These are phyloP conservation scores for Erodium chrysanthum DNA, from an alignment of 441 rosid genomes.

Conservation along the genomic window DNA sequence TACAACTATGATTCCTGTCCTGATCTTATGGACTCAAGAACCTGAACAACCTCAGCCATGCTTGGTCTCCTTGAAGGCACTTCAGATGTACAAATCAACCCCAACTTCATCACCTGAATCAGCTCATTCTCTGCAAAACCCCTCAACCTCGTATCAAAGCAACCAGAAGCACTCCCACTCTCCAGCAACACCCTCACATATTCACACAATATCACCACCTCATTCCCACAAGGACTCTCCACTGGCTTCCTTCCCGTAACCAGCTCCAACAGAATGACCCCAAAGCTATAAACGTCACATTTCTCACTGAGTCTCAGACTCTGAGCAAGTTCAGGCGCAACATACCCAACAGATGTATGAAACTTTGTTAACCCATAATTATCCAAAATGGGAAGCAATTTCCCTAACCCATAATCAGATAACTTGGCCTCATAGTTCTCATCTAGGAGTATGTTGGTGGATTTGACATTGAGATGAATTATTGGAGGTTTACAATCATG, in stretches of 20 bases:
- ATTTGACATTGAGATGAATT: constrained; percentile 84
- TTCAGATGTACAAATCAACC: constrained; percentile 69
- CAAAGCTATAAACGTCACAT: constrained; percentile 80
- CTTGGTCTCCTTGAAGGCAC: constrained; percentile 76
- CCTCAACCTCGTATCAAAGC: constrained; percentile 61
- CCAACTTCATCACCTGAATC: constrained; percentile 92
- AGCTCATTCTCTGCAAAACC: constrained; percentile 75
- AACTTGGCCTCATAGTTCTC: constrained; percentile 63
- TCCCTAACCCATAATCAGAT: constrained; percentile 75
- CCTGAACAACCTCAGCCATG: constrained; percentile 94
- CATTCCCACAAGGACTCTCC: constrained; percentile 48
- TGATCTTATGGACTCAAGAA: constrained; percentile 80
- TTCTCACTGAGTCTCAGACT: constrained; percentile 66
- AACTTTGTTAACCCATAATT: constrained; percentile 53
- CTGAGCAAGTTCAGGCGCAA: constrained; percentile 90
- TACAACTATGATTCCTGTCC: constrained; percentile 40
- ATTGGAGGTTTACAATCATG: constrained; percentile 78
- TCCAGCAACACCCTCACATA: constrained; percentile 66
- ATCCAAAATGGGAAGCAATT: constrained; percentile 73
- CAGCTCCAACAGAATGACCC: constrained; percentile 82
- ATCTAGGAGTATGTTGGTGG: constrained; percentile 72
- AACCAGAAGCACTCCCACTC: constrained; percentile 67
- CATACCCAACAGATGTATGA: constrained; percentile 82
- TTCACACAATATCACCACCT: constrained; percentile 68
- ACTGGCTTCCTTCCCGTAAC: constrained; percentile 85